Conservation (phyloP, 441 rosid species). For the Corymbia citriodora region DNA sequence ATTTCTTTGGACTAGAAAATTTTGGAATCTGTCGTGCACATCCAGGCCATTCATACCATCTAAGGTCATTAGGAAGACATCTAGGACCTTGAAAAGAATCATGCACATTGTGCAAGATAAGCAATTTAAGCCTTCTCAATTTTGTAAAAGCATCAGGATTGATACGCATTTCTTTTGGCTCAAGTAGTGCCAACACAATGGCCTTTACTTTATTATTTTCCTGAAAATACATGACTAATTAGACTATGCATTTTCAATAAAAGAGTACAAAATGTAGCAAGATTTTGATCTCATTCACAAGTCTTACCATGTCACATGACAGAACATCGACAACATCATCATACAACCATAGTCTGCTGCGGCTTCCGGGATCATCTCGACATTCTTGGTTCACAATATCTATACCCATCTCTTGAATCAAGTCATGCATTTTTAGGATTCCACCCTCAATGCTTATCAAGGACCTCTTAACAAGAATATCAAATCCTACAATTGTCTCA, state of each 20-base stretch:
- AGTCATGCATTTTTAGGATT: background rate
- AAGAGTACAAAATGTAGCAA: too few relatives aligned
- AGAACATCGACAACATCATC: background rate
- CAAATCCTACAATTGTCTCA: too few relatives aligned
- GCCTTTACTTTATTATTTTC: too few relatives aligned
- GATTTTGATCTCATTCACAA: background rate
- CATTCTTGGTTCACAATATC: background rate
- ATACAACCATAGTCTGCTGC: background rate
- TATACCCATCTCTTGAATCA: background rate
- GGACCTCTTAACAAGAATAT: too few relatives aligned
- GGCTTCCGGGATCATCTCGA: background rate
- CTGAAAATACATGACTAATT: too few relatives aligned
- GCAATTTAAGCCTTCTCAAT: background rate
- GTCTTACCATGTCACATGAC: background rate
- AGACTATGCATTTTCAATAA: too few relatives aligned
- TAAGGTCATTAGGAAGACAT: background rate
- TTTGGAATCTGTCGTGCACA: too few relatives aligned
- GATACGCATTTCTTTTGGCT: background rate
- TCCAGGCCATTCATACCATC: too few relatives aligned
- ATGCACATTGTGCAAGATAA: too few relatives aligned
- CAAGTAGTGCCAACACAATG: background rate
- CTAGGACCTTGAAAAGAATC: too few relatives aligned
- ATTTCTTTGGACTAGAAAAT: too few relatives aligned
- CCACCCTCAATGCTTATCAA: too few relatives aligned
- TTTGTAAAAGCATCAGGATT: rapidly evolving